Conservation (phyloP, 1,139 yeast genomes). For the Cylindricascospora bacillispora region DNA sequence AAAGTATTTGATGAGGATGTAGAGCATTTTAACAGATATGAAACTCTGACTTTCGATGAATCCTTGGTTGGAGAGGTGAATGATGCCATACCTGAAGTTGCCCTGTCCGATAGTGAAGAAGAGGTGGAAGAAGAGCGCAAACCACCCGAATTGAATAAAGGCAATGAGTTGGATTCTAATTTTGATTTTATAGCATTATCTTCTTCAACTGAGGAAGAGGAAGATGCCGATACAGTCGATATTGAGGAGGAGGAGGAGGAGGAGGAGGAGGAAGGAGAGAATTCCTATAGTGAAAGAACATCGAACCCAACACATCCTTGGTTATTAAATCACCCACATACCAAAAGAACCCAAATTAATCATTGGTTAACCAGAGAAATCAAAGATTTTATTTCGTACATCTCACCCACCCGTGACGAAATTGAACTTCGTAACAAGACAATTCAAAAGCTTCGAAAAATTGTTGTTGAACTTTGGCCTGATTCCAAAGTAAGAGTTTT, state of each 20-base stretch:
- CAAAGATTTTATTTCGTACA: slow-evolving; percentile 71
- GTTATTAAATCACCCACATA: slow-evolving; percentile 66
- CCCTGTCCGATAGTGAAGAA: no score
- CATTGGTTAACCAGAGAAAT: slow-evolving; percentile 87
- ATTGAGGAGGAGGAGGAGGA: slow-evolving; percentile 9
- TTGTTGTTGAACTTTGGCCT: slow-evolving; percentile 59
- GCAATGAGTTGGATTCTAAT: slow-evolving; percentile 29
- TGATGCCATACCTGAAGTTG: no score
- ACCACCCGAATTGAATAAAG: no score
- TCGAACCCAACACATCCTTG: slow-evolving; percentile 51
- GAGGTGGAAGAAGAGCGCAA: no score
- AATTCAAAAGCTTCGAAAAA: slow-evolving; percentile 44
- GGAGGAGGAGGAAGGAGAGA: slow-evolving; percentile 9
- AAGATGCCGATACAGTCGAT: slow-evolving; percentile 4
- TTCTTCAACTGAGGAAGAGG: slow-evolving; percentile 19
- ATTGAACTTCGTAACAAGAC: slow-evolving; percentile 57
- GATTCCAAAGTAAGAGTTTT: slow-evolving; percentile 76
- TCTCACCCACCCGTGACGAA: slow-evolving; percentile 75
- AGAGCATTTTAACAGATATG: slow-evolving; percentile 20
- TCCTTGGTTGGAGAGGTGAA: slow-evolving; percentile 4
- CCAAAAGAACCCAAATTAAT: slow-evolving; percentile 60
- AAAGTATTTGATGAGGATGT: slow-evolving; percentile 18
- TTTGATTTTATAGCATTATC: slow-evolving; percentile 31
- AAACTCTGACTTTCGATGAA: slow-evolving; percentile 14
- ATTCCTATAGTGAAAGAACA: slow-evolving; percentile 6